Conservation (phyloP, 305 asterid genomes). For the Solanum aculeatissimum region DNA sequence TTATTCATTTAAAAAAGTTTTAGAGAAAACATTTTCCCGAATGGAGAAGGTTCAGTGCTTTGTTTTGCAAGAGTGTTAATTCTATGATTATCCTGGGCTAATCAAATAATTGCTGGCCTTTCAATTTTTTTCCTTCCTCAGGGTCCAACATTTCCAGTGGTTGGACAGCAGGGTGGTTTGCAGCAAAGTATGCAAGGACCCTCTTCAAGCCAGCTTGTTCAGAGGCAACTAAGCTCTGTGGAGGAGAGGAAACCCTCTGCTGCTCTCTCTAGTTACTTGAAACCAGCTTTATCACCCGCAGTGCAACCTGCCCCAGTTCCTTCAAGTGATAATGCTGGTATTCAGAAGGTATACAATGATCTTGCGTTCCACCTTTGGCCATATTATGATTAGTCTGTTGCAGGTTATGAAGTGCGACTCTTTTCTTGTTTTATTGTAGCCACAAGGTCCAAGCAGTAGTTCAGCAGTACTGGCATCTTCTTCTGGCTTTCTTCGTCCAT, state of each 20-base stretch:
- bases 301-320: slow-evolving; percentile 37
- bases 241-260: slow-evolving; percentile 67
- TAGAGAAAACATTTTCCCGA: not conserved
- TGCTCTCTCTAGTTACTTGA: slow-evolving; percentile 38
- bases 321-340: slow-evolving; percentile 38
- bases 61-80: not conserved
- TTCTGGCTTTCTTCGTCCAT: slow-evolving; percentile 54
- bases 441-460: slow-evolving; percentile 40
- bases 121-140: slow-evolving; percentile 3
- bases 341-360: slow-evolving; percentile 63
- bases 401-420: slow-evolving; percentile 4
- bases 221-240: slow-evolving; percentile 40
- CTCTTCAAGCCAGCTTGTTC: slow-evolving; percentile 48
- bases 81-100: not conserved
- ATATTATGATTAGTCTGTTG: not conserved
- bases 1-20: not conserved
- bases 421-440: slow-evolving; percentile 30
- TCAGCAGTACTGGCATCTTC: slow-evolving; percentile 42
- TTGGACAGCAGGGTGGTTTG: slow-evolving; percentile 43
- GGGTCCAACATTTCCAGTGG: slow-evolving; percentile 41
- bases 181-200: slow-evolving; percentile 44
- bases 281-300: slow-evolving; percentile 46
- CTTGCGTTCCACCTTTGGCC: not conserved
- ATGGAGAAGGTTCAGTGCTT: not conserved
- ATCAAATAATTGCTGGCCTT: not conserved